These are phyloP conservation scores for Eucalyptus polybractea DNA, from an alignment of 345 rosid genomes.

Conservation along the genomic window DNA sequence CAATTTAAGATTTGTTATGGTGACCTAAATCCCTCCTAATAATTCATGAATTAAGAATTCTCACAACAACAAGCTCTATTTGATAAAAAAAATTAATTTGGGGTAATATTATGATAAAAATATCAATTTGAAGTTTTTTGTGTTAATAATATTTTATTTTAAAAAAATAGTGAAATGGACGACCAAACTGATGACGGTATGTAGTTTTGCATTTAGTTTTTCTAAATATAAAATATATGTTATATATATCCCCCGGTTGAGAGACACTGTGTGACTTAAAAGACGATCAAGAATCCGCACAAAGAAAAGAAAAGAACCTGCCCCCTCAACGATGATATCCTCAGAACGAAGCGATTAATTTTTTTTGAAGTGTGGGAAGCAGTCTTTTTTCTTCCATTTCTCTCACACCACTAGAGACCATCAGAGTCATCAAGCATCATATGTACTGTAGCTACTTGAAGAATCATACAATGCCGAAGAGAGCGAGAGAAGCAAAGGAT, in stretches of 20 bases:
- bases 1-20: too few species aligned
- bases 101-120: too few species aligned
- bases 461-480: background rate
- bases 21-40: rapidly evolving
- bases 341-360: background rate
- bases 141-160: background rate
- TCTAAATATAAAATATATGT: too few species aligned
- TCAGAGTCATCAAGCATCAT: background rate
- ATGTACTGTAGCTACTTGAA: background rate
- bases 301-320: background rate
- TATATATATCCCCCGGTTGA: rapidly evolving
- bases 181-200: too few species aligned
- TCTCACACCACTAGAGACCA: background rate
- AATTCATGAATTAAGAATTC: too few species aligned
- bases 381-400: background rate
- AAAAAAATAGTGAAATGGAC: too few species aligned
- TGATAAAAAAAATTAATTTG: too few species aligned
- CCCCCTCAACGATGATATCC: background rate
- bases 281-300: background rate
- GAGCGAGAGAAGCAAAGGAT: background rate
- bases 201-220: too few species aligned
- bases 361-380: rapidly evolving
- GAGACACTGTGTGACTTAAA: too few species aligned
- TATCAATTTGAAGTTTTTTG: too few species aligned
- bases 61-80: too few species aligned